Conservation (phyloP, 2,329 filamentous ascomycete genomes). For the Plenodomus tracheiphilus region DNA sequence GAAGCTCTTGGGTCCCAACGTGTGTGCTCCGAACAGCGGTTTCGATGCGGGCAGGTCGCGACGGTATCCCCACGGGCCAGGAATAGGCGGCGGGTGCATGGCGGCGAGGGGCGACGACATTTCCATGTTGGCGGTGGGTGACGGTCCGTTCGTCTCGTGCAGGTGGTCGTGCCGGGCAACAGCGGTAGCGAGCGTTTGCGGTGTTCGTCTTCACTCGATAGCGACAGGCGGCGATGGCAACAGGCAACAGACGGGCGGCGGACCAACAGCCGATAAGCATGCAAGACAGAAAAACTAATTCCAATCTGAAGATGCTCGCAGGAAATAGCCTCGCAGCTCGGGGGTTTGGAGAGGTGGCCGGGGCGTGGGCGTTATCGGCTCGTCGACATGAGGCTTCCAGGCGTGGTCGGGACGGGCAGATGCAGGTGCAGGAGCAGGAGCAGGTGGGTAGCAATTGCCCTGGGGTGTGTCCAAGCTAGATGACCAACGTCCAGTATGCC, state of each 20-base stretch:
- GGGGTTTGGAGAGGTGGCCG: conserved; percentile 13
- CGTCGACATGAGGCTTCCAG: conserved; percentile 29
- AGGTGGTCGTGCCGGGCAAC: conserved; percentile 64
- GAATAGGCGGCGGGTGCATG: conserved; percentile 74
- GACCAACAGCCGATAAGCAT: too few relatives aligned
- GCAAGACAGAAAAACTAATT: conserved; percentile 46
- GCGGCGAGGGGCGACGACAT: conserved; percentile 92
- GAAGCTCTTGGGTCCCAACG: conserved; percentile 67
- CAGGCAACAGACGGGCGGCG: conserved; percentile 16
- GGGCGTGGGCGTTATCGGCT: conserved; percentile 21
- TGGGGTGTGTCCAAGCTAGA: conserved; percentile 22
- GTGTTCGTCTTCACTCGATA: conserved; percentile 20
- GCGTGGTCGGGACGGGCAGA: conserved; percentile 21
- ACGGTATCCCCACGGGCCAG: conserved; percentile 66
- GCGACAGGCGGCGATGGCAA: conserved; percentile 9
- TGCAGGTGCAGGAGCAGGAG: conserved; percentile 23
- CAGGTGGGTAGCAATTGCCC: conserved; percentile 21
- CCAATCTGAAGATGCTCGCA: conserved; percentile 45
- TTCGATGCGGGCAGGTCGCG: conserved; percentile 59
- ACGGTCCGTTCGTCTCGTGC: conserved; percentile 1
- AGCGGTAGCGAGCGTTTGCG: conserved; percentile 28
- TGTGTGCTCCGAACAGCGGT: conserved; percentile 57
- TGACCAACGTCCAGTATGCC: conserved; percentile 30
- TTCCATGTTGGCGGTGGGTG: conserved; percentile 65
- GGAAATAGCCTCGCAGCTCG: conserved; percentile 26